Percentiles rank a stretch among this genome's conserved stretches.
These are phyloP conservation scores for Fusarium pseudoanthophilum DNA, from an alignment of 2,329 filamentous ascomycete species.

Conservation along the genomic window DNA sequence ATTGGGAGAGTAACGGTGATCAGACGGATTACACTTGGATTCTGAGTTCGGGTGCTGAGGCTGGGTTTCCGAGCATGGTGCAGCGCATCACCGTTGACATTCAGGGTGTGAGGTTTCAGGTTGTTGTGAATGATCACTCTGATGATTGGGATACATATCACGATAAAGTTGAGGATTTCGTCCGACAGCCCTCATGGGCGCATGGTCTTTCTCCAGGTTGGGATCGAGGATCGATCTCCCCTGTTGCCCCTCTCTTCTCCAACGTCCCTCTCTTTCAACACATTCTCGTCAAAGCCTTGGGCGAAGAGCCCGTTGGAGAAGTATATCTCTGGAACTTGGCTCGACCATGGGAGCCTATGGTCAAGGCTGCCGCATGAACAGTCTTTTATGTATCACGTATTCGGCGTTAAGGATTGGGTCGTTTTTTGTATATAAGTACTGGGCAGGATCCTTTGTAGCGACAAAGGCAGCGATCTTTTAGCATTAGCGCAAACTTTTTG, in stretches of 20 bases:
- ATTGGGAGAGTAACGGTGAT: constrained; percentile 54
- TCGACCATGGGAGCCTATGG: constrained; percentile 56
- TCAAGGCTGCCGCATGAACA: constrained; percentile 51
- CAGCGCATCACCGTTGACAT: constrained; percentile 53
- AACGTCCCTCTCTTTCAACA: constrained; percentile 48
- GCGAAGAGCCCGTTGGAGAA: constrained; percentile 48
- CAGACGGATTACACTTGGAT: constrained; percentile 51
- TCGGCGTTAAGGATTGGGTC: constrained; percentile 27
- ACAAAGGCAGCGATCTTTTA: constrained; percentile 20
- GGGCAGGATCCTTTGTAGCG: constrained; percentile 12
- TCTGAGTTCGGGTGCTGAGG: constrained; percentile 47
- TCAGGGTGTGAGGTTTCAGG: constrained; percentile 53
- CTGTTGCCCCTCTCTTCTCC: constrained; percentile 45
- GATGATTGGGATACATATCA: constrained; percentile 48
- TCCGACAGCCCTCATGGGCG: constrained; percentile 44
- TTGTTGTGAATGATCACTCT: constrained; percentile 53
- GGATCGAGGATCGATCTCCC: constrained; percentile 42
- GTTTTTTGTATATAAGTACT: constrained; percentile 17
- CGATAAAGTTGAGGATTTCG: constrained; percentile 50
- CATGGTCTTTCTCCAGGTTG: constrained; percentile 45
- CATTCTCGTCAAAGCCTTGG: constrained; percentile 51
- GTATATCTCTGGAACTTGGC: constrained; percentile 56
- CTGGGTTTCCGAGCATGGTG: constrained; percentile 50
- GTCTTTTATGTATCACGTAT: background rate
- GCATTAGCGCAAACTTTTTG: constrained; percentile 31